Conservation (phyloP, 139 green algal species). For the Coelastrella sp. region DNA sequence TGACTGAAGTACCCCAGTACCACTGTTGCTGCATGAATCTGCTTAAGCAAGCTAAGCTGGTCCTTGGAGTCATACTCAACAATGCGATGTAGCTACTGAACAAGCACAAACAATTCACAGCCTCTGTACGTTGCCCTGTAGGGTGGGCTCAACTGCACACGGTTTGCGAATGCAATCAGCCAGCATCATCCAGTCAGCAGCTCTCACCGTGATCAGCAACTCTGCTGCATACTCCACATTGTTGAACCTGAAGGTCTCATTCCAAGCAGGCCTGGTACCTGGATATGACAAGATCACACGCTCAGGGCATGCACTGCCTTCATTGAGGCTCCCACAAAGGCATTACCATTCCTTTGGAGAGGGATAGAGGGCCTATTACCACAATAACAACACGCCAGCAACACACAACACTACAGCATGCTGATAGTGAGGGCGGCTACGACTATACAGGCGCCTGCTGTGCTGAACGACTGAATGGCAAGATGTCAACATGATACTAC, state of each 20-base stretch:
- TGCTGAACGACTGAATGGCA: too few relatives aligned
- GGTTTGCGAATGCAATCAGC: too few relatives aligned
- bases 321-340: background rate
- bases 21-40: background rate
- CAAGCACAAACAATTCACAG: background rate
- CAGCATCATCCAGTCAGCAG: background rate
- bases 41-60: background rate
- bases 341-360: too few relatives aligned
- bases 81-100: too few relatives aligned
- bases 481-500: too few relatives aligned
- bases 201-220: background rate
- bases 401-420: too few relatives aligned
- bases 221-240: constrained; percentile 5
- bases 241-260: constrained; percentile 36
- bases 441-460: too few relatives aligned
- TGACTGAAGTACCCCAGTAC: background rate
- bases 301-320: background rate
- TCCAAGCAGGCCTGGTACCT: constrained; percentile 27
- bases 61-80: background rate
- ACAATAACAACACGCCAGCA: too few relatives aligned
- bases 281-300: background rate
- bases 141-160: background rate
- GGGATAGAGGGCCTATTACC: too few relatives aligned
- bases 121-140: background rate
- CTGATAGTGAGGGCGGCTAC: too few relatives aligned